These are phyloP conservation scores for Ophiostoma fasciatum DNA, from an alignment of 2,329 filamentous ascomycete genomes.

Conservation along the genomic window DNA sequence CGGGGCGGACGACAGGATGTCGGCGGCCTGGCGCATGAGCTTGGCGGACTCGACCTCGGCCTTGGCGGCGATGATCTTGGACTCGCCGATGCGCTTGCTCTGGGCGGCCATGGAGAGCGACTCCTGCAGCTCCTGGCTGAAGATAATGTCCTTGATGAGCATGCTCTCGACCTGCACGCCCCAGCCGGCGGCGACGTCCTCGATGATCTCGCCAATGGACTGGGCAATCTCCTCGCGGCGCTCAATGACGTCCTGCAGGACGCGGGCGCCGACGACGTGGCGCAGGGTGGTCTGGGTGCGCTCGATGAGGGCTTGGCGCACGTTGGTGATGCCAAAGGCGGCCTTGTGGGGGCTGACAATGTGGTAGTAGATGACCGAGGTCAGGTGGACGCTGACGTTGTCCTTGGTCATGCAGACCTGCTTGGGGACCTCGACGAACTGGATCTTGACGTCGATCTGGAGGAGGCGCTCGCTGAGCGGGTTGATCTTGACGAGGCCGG, in stretches of 20 bases:
- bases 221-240: constrained; percentile 92
- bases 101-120: constrained; percentile 96
- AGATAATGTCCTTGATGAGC: constrained; percentile 99
- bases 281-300: constrained; percentile 89
- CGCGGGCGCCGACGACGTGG: constrained; percentile 88
- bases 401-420: constrained; percentile 99
- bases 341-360: constrained; percentile 91
- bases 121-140: constrained; percentile 89
- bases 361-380: constrained; percentile 98
- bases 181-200: constrained; percentile 87
- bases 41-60: constrained; percentile 96
- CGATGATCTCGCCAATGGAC: constrained; percentile 92
- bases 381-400: constrained; percentile 87
- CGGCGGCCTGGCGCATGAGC: constrained; percentile 82
- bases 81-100: constrained; percentile 95
- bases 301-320: constrained; percentile 91
- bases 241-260: constrained; percentile 96
- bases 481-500: constrained; percentile 94
- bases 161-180: constrained; percentile 94
- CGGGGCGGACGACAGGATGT: constrained; percentile 79
- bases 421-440: constrained; percentile 91
- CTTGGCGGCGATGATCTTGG: constrained; percentile 93
- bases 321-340: constrained; percentile 89
- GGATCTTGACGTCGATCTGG: constrained; percentile 97
- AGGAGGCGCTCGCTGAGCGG: constrained; percentile 79